Conservation (phyloP, 176 grass and related monocot species). For the Avena insularis region DNA sequence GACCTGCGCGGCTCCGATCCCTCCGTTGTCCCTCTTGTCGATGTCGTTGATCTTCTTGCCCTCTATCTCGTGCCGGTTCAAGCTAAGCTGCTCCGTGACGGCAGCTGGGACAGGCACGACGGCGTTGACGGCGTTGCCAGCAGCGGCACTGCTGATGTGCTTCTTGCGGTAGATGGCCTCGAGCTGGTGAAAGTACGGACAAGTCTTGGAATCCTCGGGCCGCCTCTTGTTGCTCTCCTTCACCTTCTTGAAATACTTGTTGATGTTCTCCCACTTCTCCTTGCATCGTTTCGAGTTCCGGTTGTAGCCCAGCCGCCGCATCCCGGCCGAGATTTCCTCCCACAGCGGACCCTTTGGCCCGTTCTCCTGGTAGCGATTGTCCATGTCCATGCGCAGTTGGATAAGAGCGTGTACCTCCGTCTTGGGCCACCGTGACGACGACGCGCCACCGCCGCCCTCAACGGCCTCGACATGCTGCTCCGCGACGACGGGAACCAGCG, state of each 20-base stretch:
- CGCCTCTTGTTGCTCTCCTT: slow-evolving; percentile 97
- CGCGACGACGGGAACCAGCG: slow-evolving; percentile 29
- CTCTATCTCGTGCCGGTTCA: slow-evolving; percentile 45
- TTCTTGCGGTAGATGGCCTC: slow-evolving; percentile 81
- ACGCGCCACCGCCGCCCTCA: slow-evolving; percentile 41
- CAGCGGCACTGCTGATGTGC: slow-evolving; percentile 12
- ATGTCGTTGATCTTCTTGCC: slow-evolving; percentile 62
- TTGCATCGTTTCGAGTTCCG: slow-evolving; percentile 93
- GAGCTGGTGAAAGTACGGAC: slow-evolving; percentile 95
- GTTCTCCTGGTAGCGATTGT: slow-evolving; percentile 74
- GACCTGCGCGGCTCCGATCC: slow-evolving; percentile 19
- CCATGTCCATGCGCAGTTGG: slow-evolving; percentile 80
- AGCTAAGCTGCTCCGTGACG: slow-evolving; percentile 24
- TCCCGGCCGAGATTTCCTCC: slow-evolving; percentile 85
- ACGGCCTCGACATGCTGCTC: slow-evolving; percentile 38
- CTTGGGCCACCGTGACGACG: slow-evolving; percentile 93
- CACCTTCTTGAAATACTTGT: slow-evolving; percentile 99
- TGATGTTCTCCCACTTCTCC: slow-evolving; percentile 99
- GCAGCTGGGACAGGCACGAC: neutral
- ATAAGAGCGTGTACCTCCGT: slow-evolving; percentile 87
- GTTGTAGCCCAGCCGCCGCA: slow-evolving; percentile 85
- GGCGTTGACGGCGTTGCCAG: slow-evolving; percentile 8
- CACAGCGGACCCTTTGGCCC: slow-evolving; percentile 87
- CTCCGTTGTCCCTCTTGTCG: slow-evolving; percentile 52
- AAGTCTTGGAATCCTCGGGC: slow-evolving; percentile 91